Evolutionary conservation across 805 yeast genomes (phyloP).

Genomic region (Ogataea pignaliae): DNA sequence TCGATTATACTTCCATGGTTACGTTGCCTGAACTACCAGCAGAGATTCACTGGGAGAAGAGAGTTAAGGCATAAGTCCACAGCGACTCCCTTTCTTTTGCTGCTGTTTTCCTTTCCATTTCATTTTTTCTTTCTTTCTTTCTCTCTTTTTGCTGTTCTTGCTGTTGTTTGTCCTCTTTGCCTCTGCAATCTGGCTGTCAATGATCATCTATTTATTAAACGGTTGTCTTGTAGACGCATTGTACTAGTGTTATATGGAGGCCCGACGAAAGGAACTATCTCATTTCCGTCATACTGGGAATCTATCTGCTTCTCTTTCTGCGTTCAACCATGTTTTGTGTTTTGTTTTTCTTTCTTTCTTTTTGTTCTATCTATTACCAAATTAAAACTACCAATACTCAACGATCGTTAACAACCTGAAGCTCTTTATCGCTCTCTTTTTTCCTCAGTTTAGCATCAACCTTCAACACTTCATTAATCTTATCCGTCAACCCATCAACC

Average conservation of each 20-base stretch:
- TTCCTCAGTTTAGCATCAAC: slow-evolving; percentile 40
- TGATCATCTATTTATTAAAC: too few relatives aligned
- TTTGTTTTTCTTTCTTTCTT: neutral
- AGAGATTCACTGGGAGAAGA: slow-evolving; percentile 64
- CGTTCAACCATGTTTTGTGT: too few relatives aligned
- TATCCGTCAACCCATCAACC: slow-evolving; percentile 60
- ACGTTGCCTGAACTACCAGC: slow-evolving; percentile 84
- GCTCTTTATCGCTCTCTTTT: slow-evolving; percentile 20
- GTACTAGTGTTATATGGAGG: too few relatives aligned
- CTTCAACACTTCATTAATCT: slow-evolving; percentile 52
- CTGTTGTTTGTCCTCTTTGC: neutral
- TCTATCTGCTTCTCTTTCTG: too few relatives aligned
- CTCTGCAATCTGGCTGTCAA: neutral
- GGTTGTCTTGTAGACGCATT: too few relatives aligned
- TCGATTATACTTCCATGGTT: slow-evolving; percentile 88
- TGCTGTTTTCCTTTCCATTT: slow-evolving; percentile 1
- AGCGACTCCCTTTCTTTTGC: neutral
- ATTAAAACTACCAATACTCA: slow-evolving; percentile 1
- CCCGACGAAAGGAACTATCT: too few relatives aligned
- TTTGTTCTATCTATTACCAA: neutral
- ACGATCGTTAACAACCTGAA: slow-evolving; percentile 31
- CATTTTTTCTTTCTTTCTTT: neutral
- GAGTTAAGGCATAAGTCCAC: slow-evolving; percentile 28
- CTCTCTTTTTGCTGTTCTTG: neutral
- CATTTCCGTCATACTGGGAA: too few relatives aligned